Conservation (phyloP, 2,329 filamentous ascomycete species). For the Sarocladium kiliense region DNA sequence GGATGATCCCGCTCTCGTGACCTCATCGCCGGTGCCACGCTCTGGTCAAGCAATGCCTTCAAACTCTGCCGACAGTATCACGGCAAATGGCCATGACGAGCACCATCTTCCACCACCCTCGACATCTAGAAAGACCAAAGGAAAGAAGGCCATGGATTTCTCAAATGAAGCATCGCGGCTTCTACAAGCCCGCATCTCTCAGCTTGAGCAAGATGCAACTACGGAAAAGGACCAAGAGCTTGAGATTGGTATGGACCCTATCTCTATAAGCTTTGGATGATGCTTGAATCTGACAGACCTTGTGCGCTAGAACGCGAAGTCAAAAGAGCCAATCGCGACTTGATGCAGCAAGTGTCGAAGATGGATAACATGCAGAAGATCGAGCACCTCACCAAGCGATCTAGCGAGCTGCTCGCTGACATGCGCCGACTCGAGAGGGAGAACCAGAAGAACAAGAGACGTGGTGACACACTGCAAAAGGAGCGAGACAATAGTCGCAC, state of each 20-base stretch:
- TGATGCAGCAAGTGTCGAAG: constrained; percentile 82
- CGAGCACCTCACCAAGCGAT: constrained; percentile 84
- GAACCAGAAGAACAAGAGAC: constrained; percentile 92
- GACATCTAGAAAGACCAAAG: constrained; percentile 69
- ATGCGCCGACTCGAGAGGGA: constrained; percentile 96
- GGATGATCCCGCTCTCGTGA: constrained; percentile 14
- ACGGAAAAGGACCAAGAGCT: constrained; percentile 93
- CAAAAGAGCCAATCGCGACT: constrained; percentile 86
- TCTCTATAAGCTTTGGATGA: background rate
- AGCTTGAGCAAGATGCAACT: constrained; percentile 88
- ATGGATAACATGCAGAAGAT: constrained; percentile 91
- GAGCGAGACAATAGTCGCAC: constrained; percentile 87
- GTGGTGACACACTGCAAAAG: constrained; percentile 89
- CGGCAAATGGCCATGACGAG: constrained; percentile 36
- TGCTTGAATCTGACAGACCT: background rate
- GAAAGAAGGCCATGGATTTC: constrained; percentile 78
- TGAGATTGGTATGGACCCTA: constrained; percentile 73
- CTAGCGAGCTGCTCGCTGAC: constrained; percentile 83
- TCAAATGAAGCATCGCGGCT: constrained; percentile 75
- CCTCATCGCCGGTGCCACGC: constrained; percentile 13
- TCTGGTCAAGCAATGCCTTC: constrained; percentile 29
- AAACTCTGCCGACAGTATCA: constrained; percentile 34
- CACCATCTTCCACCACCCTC: constrained; percentile 30
- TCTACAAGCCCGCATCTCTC: constrained; percentile 87
- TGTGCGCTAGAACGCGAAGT: constrained; percentile 72